These are phyloP conservation scores for Penicillium griseofulvum DNA, from an alignment of 2,329 filamentous ascomycete genomes.

Conservation along the genomic window DNA sequence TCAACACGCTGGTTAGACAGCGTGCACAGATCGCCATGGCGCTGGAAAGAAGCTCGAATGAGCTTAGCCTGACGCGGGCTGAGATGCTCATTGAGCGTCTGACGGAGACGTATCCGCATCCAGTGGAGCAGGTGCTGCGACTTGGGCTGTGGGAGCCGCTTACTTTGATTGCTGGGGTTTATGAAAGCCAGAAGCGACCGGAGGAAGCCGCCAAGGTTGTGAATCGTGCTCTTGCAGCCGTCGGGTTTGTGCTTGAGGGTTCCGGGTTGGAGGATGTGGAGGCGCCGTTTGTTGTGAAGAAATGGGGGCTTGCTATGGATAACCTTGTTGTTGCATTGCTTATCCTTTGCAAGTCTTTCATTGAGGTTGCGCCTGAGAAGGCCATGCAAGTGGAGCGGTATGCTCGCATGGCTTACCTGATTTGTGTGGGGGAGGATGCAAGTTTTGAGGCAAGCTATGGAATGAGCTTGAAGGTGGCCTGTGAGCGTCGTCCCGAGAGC, in stretches of 20 bases:
- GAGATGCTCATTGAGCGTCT: neutral
- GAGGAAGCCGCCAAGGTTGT: neutral
- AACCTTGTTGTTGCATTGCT: constrained; percentile 30
- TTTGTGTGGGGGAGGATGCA: constrained; percentile 36
- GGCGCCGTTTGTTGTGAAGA: constrained; percentile 1
- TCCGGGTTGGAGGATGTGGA: neutral
- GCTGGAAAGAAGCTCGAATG: neutral
- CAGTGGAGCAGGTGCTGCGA: neutral
- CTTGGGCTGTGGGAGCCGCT: neutral
- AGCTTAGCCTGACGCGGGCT: neutral
- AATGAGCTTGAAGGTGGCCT: neutral
- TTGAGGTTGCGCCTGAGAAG: constrained; percentile 14
- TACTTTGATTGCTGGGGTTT: neutral
- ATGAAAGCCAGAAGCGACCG: neutral
- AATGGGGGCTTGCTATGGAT: constrained; percentile 33
- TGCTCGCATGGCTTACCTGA: constrained; percentile 32
- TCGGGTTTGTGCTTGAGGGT: neutral
- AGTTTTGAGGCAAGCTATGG: constrained; percentile 27
- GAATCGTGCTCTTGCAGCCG: neutral
- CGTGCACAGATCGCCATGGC: neutral
- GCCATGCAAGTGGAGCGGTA: constrained; percentile 27
- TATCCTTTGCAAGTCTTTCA: constrained; percentile 26
- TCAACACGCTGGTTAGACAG: neutral
- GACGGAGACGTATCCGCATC: neutral
- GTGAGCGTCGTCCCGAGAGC: no score